These are phyloP conservation scores for Luffa aegyptiaca DNA, from an alignment of 306 rosid species.

Conservation along the genomic window DNA sequence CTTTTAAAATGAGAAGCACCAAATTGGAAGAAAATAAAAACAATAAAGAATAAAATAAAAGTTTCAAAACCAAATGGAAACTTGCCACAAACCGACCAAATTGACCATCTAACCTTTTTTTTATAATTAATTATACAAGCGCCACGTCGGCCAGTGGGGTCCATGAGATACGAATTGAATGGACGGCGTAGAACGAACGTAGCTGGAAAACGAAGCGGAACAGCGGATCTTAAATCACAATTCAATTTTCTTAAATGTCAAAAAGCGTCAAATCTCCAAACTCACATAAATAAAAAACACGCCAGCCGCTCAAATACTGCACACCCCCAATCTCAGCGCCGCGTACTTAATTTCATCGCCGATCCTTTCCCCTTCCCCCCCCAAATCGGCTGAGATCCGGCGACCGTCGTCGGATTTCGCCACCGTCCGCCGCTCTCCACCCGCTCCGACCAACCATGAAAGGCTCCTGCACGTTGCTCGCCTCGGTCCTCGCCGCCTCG, in stretches of 20 bases:
- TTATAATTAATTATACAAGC: neutral
- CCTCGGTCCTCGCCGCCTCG: slow-evolving; percentile 44
- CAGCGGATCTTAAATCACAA: slow-evolving; percentile 19
- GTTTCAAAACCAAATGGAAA: neutral
- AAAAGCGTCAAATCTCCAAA: neutral
- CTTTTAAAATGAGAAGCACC: no score
- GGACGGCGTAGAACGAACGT: neutral
- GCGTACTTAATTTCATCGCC: neutral
- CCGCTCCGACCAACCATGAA: slow-evolving; percentile 19
- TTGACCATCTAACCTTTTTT: neutral
- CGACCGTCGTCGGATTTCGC: slow-evolving; percentile 29
- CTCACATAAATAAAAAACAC: neutral
- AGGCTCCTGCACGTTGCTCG: slow-evolving; percentile 34
- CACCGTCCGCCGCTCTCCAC: neutral
- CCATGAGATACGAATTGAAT: slow-evolving; percentile 4
- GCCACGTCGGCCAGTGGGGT: neutral
- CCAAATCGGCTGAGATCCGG: slow-evolving; percentile 29
- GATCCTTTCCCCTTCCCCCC: neutral
- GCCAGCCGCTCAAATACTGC: neutral
- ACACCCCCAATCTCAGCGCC: neutral
- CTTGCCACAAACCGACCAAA: neutral
- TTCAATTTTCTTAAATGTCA: slow-evolving; percentile 21
- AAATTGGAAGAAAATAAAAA: no score
- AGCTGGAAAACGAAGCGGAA: neutral
- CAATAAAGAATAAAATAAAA: neutral